Evolutionary conservation across 2,329 filamentous ascomycete species (phyloP), one percentile per base, ranked within the genome.

Genomic region (Aspergillus sp.): DNA sequence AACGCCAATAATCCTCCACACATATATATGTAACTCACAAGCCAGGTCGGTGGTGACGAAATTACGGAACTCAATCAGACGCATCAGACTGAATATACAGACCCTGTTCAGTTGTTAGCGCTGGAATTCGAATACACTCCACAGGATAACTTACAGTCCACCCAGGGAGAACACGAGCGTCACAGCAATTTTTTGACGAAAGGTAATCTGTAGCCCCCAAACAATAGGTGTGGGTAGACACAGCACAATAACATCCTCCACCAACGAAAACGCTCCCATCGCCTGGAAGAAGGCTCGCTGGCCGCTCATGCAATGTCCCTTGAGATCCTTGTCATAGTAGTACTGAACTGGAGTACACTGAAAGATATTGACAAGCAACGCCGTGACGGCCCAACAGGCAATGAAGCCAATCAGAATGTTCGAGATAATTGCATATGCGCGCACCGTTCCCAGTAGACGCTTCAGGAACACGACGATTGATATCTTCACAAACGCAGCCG

Each of bases 71-170:
- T 63, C 60, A 32, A 63, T 60, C 17, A 63, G 45, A 23, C 60
- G 60, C 45, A 63, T 53, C 13, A 63, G n/a, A 48, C 66, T 68
- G 48, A 68, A 68, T 10, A 68, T 65, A 43, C 65, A 67, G 12
- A 68, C 65, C 50, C 63, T 64, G 13, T 10, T 19, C n/a, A 17
- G n/a, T 5, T n/a, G 50, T 13, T 6, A 53, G 36, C n/a, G 2
- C 12, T 2, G 6, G 12, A 9, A 12, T 2, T 12, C 7, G 28
- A 2, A 7, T 19, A 5, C 13, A 6, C 2, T 6, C 12, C 12
- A 28, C 15, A 7, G 4, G 4, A 8, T 36, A 58, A 58, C 59
- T 1, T 50, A 60, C 53, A 63, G 25, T 41, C 62, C 62, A 30
- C 62, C 62, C 6, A 61, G 21, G 2, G 62, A 63, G 17, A 63